Evolutionary conservation across 345 rosid species (phyloP).

Genomic region (Heritiera littoralis): DNA sequence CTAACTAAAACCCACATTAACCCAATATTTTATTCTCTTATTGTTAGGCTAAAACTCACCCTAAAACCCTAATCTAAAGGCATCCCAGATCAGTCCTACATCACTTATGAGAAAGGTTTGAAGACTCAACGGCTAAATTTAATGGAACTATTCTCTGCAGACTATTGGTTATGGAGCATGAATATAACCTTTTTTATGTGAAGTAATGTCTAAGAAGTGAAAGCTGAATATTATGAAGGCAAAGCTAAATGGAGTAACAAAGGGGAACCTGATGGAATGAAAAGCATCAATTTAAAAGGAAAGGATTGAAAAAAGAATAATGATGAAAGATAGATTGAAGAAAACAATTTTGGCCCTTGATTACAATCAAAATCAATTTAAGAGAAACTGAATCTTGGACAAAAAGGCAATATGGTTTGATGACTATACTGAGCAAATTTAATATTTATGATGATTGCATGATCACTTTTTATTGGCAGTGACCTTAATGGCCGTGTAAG

Average conservation of each 20-base stretch:
- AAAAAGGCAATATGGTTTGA: not conserved
- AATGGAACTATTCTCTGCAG: not conserved
- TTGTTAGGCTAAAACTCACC: too few species aligned
- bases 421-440: not conserved
- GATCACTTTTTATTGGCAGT: not conserved
- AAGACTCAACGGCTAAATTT: not conserved
- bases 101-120: not conserved
- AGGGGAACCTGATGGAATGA: not conserved
- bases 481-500: too few species aligned
- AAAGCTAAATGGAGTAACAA: not conserved
- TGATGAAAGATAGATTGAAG: not conserved
- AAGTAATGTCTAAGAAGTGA: not conserved
- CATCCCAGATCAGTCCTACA: too few species aligned
- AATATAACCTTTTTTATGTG: not conserved
- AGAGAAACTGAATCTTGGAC: not conserved
- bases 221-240: not conserved
- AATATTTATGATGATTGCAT: not conserved
- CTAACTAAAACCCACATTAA: too few species aligned
- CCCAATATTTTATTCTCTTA: too few species aligned
- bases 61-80: too few species aligned
- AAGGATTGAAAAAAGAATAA: not conserved
- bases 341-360: not conserved
- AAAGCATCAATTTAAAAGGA: not conserved
- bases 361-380: not conserved
- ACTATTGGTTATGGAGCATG: not conserved